phyloP scores from a whole-genome alignment of 1,139 yeast species.

The Debaryomyces udenii region DNA sequence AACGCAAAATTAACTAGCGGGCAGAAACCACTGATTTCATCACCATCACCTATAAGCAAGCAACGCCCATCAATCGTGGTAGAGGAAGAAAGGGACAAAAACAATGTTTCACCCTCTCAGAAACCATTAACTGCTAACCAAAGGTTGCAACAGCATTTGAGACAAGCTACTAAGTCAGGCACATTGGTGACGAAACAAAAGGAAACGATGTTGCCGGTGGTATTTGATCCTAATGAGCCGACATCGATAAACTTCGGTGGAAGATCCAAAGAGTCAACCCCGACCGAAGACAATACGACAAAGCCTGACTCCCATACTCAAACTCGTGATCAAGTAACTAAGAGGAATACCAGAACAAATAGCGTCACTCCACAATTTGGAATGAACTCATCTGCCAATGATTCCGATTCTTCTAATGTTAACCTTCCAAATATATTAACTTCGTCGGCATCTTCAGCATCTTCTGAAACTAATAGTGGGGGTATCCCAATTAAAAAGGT shows the following conservation, averaged over 20 bases:
- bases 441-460: constrained; percentile 13
- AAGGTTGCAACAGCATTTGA: constrained; percentile 43
- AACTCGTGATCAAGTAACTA: constrained; percentile 37
- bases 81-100: constrained; percentile 23
- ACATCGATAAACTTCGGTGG: constrained; percentile 23
- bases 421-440: constrained; percentile 6
- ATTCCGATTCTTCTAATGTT: constrained; percentile 14
- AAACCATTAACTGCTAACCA: constrained; percentile 40
- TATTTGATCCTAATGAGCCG: constrained; percentile 47
- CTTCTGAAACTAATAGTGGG: constrained; percentile 13
- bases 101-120: constrained; percentile 5
- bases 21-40: constrained; percentile 2
- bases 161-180: constrained; percentile 45
- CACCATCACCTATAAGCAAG: constrained; percentile 18
- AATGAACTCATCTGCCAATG: constrained; percentile 14
- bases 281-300: constrained; percentile 6
- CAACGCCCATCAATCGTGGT: constrained; percentile 24
- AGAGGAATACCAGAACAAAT: constrained; percentile 36
- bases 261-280: constrained; percentile 2
- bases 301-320: constrained; percentile 11
- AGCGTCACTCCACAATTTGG: constrained; percentile 24
- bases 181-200: constrained; percentile 43
- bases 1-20: constrained; percentile 3
- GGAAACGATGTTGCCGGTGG: constrained; percentile 39
- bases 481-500: constrained; percentile 39